A percentile compares a stretch with the other conserved stretches of the same genome.
Evolutionary conservation across 2,329 filamentous ascomycete genomes (phyloP).

Genomic region (Epichloe hybrida): DNA sequence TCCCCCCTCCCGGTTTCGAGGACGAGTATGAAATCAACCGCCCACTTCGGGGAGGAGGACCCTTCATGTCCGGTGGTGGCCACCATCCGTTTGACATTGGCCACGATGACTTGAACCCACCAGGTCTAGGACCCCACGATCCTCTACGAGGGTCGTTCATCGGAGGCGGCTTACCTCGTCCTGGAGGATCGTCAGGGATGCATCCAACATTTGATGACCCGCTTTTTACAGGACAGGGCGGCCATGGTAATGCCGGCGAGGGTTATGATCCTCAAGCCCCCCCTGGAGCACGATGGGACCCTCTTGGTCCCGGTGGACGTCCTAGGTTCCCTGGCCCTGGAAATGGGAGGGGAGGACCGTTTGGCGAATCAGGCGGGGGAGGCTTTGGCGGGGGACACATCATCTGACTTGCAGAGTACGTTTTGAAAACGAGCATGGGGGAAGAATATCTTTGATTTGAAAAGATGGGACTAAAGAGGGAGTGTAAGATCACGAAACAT

Average conservation of each 20-base stretch:
- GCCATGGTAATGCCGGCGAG: slow-evolving; percentile 22
- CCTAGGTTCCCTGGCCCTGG: slow-evolving; percentile 34
- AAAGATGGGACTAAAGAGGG: background rate
- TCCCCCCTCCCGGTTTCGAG: slow-evolving; percentile 77
- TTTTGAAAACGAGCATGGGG: too few relatives aligned
- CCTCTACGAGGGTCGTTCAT: slow-evolving; percentile 58
- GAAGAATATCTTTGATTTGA: too few relatives aligned
- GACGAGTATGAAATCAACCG: slow-evolving; percentile 78
- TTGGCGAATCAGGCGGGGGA: slow-evolving; percentile 24
- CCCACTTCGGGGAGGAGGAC: slow-evolving; percentile 25
- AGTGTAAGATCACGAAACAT: background rate
- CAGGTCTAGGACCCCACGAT: slow-evolving; percentile 72
- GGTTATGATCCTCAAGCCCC: slow-evolving; percentile 55
- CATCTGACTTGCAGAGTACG: slow-evolving; percentile 11
- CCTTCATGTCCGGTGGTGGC: slow-evolving; percentile 29
- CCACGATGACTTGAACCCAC: slow-evolving; percentile 76
- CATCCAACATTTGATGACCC: slow-evolving; percentile 92
- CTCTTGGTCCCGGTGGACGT: slow-evolving; percentile 54
- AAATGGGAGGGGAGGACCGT: slow-evolving; percentile 24
- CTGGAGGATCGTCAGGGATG: slow-evolving; percentile 66
- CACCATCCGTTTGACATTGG: slow-evolving; percentile 58
- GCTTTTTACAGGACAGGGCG: slow-evolving; percentile 51
- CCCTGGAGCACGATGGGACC: slow-evolving; percentile 90
- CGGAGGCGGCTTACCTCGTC: slow-evolving; percentile 43
- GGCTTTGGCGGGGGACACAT: slow-evolving; percentile 21